Evolutionary conservation across 2,329 filamentous ascomycete genomes (phyloP), one percentile per base, ranked within the genome.

Genomic region (Pleomassaria siparia): DNA sequence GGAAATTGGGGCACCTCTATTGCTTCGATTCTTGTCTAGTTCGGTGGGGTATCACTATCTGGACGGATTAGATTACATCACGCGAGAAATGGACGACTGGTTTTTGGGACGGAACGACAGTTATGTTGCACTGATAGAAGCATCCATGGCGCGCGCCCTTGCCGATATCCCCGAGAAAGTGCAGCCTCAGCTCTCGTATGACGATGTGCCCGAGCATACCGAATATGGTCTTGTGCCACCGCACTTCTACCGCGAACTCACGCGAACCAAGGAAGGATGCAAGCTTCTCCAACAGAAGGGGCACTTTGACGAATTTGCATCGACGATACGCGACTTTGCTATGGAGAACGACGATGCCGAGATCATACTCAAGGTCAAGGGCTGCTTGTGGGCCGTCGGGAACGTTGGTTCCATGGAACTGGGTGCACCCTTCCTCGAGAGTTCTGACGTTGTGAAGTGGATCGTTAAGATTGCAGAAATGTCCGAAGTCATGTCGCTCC

Each of bases 41-140:
- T 96, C 91, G 2, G 92, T 96, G 47, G 94, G 94, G 41, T 99
- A 99, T 65, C 91, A 97, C 70, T 99, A 99, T 70, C 80, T 99
- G 5, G 91, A 97, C 65, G 94, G 91, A 0, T 78, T 99, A 35
- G 95, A 99, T 74, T 99, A 99, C 67, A 99, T 99, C 70, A 96
- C 91, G 52, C 94, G 95, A 66, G 95, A 99, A 70, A 99, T 99
- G 94, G 94, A 99, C 59, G 95, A 99, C 72, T 99, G 94, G 94
- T 99, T 97, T 66, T 79, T 99, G 15, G 94, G 94, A 12, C 85
- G 94, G 36, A 99, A 99, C 65, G 92, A 99, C 68, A 87, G 85
- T n/a, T 99, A 99, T 58, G 94, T 99, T 42, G 82, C 85, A 29
- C 82, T 97, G 32, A 92, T 99, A 32, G 94, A 99, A 71, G 94